A percentile compares a stretch with the other conserved stretches of the same genome.
Evolutionary conservation across 169 alveolate genomes (phyloP).

Genomic region (Eimeria sp.): DNA sequence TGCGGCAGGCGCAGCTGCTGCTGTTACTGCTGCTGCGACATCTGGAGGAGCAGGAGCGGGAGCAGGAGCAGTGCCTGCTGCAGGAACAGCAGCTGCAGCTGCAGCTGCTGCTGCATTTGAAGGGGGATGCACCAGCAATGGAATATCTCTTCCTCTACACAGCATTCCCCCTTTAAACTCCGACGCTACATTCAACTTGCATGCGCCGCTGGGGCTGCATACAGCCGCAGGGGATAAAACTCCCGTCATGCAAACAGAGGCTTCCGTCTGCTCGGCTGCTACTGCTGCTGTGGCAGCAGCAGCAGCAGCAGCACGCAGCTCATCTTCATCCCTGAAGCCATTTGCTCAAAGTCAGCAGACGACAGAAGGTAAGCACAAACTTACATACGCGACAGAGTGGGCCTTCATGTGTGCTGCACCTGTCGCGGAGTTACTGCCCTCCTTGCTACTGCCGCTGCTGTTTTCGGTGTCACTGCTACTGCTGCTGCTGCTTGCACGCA

Average conservation of each 20-base stretch:
- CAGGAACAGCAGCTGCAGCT: neutral
- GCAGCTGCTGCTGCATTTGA: slow-evolving; percentile 44
- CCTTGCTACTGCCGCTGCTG: slow-evolving; percentile 24
- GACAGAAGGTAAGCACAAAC: neutral
- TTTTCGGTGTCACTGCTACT: neutral
- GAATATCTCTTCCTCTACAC: slow-evolving; percentile 2
- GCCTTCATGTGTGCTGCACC: neutral
- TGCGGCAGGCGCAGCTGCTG: slow-evolving; percentile 10
- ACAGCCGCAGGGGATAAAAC: slow-evolving; percentile 1
- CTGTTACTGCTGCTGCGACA: neutral
- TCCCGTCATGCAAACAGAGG: neutral
- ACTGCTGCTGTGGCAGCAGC: neutral
- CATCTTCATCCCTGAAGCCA: neutral
- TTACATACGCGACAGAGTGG: neutral
- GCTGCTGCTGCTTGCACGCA: neutral
- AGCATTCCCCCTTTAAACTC: neutral
- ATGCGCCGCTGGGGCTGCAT: neutral
- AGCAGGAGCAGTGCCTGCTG: neutral
- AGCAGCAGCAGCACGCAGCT: neutral
- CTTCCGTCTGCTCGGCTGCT: slow-evolving; percentile 12
- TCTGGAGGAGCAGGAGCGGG: neutral
- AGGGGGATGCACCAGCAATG: neutral
- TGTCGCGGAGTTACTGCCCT: neutral
- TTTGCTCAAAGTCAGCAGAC: neutral
- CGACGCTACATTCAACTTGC: neutral